These are phyloP conservation scores for Suillus discolor DNA, from an alignment of 768 basidiomycete genomes.

Conservation along the genomic window DNA sequence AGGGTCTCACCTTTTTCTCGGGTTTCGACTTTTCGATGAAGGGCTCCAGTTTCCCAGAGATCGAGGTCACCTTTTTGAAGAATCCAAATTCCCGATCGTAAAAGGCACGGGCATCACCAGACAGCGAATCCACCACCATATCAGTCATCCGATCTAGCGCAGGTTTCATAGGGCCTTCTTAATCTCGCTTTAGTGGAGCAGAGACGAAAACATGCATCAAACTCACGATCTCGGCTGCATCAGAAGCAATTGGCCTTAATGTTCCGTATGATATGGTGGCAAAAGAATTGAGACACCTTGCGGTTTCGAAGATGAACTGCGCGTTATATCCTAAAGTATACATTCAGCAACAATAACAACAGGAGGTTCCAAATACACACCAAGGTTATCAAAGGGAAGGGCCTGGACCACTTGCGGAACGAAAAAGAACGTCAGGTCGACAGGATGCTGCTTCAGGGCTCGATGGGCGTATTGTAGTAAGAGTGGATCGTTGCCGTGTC, in stretches of 20 bases:
- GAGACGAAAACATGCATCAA: neutral
- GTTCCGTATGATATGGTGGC: conserved; percentile 99
- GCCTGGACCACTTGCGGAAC: conserved; percentile 99
- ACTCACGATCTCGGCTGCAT: conserved; percentile 79
- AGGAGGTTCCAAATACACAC: conserved; percentile 42
- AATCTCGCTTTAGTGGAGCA: conserved; percentile 15
- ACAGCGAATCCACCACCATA: conserved; percentile 79
- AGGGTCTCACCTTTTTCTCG: conserved; percentile 82
- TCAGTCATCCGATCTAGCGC: conserved; percentile 83
- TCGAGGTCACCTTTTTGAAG: conserved; percentile 96
- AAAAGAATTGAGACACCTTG: conserved; percentile 97
- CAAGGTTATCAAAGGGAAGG: conserved; percentile 84
- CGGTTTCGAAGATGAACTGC: conserved; percentile 94
- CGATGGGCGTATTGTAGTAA: conserved; percentile 96
- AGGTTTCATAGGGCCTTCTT: conserved; percentile 97
- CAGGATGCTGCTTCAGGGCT: conserved; percentile 92
- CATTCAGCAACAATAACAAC: conserved; percentile 3
- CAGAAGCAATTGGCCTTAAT: conserved; percentile 98
- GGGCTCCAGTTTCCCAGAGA: conserved; percentile 96
- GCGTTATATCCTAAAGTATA: conserved; percentile 77
- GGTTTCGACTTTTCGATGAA: conserved; percentile 93
- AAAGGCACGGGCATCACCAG: conserved; percentile 85
- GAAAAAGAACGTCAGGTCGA: conserved; percentile 96
- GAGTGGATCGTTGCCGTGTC: conserved; percentile 80
- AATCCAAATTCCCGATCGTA: conserved; percentile 95